phyloP scores from a whole-genome alignment of 768 basidiomycete genomes.

The Lentinula sp. region DNA sequence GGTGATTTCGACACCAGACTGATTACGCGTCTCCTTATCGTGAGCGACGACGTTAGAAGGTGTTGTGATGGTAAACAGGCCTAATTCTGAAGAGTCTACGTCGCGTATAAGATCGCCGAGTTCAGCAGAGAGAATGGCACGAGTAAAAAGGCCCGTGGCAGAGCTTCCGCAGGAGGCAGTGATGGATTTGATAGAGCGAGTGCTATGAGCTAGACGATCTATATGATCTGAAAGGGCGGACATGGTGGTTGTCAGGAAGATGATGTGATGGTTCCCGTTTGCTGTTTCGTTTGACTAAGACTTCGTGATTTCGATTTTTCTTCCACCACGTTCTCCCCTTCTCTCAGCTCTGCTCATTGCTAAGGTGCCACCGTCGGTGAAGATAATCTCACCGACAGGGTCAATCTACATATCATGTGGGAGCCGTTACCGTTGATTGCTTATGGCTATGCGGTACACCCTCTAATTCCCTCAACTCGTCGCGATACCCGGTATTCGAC shows the following conservation, averaged over 20 bases:
- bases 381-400: not conserved
- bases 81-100: slow-evolving; percentile 70
- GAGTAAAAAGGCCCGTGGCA: slow-evolving; percentile 46
- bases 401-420: slow-evolving; percentile 6
- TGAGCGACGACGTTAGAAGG: slow-evolving; percentile 15
- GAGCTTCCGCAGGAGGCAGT: slow-evolving; percentile 25
- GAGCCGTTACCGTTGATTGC: slow-evolving; percentile 65
- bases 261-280: not conserved
- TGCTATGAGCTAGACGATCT: slow-evolving; percentile 53
- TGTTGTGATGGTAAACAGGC: slow-evolving; percentile 61
- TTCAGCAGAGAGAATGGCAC: slow-evolving; percentile 54
- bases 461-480: slow-evolving; percentile 62
- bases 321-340: not conserved
- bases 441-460: slow-evolving; percentile 90
- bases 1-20: slow-evolving; percentile 36
- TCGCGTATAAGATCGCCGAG: slow-evolving; percentile 79
- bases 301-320: not conserved
- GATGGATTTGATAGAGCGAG: slow-evolving; percentile 45
- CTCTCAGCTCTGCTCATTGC: not conserved
- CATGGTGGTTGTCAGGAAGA: slow-evolving; percentile 24
- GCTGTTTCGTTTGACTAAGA: not conserved
- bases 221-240: slow-evolving; percentile 59
- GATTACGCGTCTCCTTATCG: slow-evolving; percentile 25
- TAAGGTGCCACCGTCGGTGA: not conserved
- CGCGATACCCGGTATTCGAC: slow-evolving; percentile 61